Percentiles rank a stretch among this genome's conserved stretches.
Evolutionary conservation across 2,329 filamentous ascomycete species (phyloP).

Genomic region (Penicillium fuscoglaucum): DNA sequence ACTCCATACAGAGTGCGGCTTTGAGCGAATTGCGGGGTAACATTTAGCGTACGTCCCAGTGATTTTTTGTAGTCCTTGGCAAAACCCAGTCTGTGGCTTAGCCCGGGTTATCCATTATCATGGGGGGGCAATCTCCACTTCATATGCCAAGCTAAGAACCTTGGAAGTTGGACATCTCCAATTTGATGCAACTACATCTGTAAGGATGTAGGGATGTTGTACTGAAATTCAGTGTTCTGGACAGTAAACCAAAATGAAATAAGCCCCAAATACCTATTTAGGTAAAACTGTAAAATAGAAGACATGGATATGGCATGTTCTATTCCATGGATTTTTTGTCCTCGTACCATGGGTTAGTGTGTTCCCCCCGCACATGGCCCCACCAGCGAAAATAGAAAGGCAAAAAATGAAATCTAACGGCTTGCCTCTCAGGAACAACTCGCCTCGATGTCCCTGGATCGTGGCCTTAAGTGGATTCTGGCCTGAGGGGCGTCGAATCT

Average conservation of each 20-base stretch:
- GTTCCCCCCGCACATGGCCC: neutral
- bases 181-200: neutral
- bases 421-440: conserved; percentile 3
- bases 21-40: conserved; percentile 7
- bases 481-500: neutral
- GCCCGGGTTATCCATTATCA: neutral
- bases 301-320: neutral
- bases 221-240: neutral
- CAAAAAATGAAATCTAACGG: neutral
- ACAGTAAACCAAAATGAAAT: neutral
- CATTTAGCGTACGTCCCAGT: neutral
- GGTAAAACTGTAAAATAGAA: neutral
- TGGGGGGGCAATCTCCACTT: neutral
- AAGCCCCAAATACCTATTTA: neutral
- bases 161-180: neutral
- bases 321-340: neutral
- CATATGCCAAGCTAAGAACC: neutral
- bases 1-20: neutral
- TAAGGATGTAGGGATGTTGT: neutral
- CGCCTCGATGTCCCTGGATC: neutral
- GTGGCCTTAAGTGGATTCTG: neutral
- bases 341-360: neutral
- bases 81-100: neutral
- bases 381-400: neutral
- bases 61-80: neutral